Evolutionary conservation across 2,329 filamentous ascomycete genomes (phyloP), one percentile per base, ranked within the genome.

Genomic region (Podosphaera xanthii): DNA sequence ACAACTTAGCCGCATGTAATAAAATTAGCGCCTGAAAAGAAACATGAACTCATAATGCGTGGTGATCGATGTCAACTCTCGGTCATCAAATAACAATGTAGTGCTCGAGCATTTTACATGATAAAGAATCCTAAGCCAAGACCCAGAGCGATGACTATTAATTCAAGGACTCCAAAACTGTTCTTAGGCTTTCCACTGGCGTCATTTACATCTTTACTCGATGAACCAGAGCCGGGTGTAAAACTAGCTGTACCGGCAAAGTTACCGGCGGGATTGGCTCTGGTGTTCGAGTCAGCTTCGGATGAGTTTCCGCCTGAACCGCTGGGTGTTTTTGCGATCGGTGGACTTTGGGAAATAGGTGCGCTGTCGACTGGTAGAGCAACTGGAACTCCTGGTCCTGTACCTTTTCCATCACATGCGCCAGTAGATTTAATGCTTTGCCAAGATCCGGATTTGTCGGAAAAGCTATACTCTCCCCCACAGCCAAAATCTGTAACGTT

Each of bases 401-500:
- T 56, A 46, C 48, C 60, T 9, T 60, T 59, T 33, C 62, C 60
- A 48, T 61, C 64, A 50, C 65, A 66, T 34, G 59, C 60, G 48
- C 65, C 65, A 22, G 59, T 64, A 42, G 65, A 63, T 53, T 75
- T 70, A 67, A 79, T 79, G 66, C 72, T 75, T 62, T 75, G 61
- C 61, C 66, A 77, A 59, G 64, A 68, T 49, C 77, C 77, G 12
- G 70, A 71, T 63, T 69, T 68, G 68, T 79, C 76, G 57, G 69
- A 69, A 67, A 73, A 79, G 61, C 71, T 67, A 70, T 79, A 79
- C 58, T 72, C 69, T 54, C 68, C 72, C 34, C 72, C 75, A 6
- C 76, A 76, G 62, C 74, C 61, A 59, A 75, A 74, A 70, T 79
- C 78, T 61, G 70, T 71, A 64, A 79, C 72, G 60, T 71, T 73